Evolutionary conservation across 257 asterid species (phyloP).

Genomic region (Nicotiana knightiana): DNA sequence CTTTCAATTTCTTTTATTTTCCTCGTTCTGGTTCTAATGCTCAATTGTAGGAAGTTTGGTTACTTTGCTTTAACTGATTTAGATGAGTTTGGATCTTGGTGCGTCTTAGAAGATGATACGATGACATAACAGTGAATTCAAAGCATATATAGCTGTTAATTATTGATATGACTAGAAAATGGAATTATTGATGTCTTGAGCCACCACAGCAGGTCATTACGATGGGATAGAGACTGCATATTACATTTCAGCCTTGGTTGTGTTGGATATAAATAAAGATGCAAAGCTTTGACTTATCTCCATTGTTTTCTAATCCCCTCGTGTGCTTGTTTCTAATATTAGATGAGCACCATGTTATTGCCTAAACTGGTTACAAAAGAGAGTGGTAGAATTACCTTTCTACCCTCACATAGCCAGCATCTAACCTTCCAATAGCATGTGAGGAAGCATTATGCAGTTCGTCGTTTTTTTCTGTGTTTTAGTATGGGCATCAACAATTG

Average conservation of each 20-base stretch:
- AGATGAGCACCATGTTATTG: background rate
- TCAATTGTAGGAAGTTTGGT: no score
- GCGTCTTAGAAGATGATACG: background rate
- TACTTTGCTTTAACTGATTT: no score
- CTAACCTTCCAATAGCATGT: background rate
- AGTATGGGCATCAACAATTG: background rate
- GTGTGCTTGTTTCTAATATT: no score
- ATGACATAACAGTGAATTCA: background rate
- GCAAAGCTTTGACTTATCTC: background rate
- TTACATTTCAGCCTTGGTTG: no score
- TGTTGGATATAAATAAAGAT: no score
- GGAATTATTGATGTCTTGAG: background rate
- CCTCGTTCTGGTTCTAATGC: background rate
- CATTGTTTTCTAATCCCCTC: background rate
- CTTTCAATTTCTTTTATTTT: background rate
- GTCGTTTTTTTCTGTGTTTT: background rate
- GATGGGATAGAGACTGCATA: background rate
- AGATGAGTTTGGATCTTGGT: background rate
- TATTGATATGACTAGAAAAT: background rate
- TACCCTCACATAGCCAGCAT: background rate
- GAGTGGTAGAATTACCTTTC: background rate
- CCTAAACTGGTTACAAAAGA: background rate
- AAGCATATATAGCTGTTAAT: background rate
- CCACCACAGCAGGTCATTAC: background rate
- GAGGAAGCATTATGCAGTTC: background rate